phyloP scores from a whole-genome alignment of 768 basidiomycete genomes.

The Infundibulicybe gibba region DNA sequence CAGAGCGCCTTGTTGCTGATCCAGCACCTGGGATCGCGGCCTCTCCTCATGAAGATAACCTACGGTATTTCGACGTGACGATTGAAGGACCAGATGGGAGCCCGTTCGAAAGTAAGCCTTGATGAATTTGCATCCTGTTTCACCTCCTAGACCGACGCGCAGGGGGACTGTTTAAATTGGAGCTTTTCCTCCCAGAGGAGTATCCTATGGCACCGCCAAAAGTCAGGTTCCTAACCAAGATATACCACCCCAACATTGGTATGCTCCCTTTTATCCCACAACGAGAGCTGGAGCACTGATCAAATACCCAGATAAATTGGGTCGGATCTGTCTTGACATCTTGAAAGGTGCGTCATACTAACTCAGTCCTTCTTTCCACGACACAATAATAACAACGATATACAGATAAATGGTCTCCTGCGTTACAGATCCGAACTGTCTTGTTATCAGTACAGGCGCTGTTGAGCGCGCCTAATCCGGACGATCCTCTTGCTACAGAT shows the following conservation, averaged over 20 bases:
- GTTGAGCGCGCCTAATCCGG: constrained; percentile 93
- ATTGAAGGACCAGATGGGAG: constrained; percentile 94
- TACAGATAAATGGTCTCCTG: constrained; percentile 98
- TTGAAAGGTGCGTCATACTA: constrained; percentile 82
- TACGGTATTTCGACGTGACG: constrained; percentile 97
- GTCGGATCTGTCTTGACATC: constrained; percentile 97
- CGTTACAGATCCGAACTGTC: constrained; percentile 97
- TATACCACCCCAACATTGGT: constrained; percentile 99
- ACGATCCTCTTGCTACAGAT: constrained; percentile 91
- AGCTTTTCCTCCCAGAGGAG: constrained; percentile 97
- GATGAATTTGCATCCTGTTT: constrained; percentile 1
- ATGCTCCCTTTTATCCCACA: constrained; percentile 22
- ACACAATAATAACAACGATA: background rate
- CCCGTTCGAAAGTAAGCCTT: constrained; percentile 74
- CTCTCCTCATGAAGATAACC: constrained; percentile 91
- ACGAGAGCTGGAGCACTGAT: background rate
- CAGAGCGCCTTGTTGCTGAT: constrained; percentile 93
- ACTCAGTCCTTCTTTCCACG: background rate
- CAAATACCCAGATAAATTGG: constrained; percentile 84
- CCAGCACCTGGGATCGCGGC: constrained; percentile 98
- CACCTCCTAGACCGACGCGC: background rate
- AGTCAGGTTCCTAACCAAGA: constrained; percentile 96
- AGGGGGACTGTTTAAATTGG: constrained; percentile 95
- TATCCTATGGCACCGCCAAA: constrained; percentile 99
- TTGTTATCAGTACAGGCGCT: constrained; percentile 96